A percentile compares a stretch with the other conserved stretches of the same genome.
Evolutionary conservation across 495 filamentous ascomycete species (phyloP).

Genomic region (Neurospora sp.): DNA sequence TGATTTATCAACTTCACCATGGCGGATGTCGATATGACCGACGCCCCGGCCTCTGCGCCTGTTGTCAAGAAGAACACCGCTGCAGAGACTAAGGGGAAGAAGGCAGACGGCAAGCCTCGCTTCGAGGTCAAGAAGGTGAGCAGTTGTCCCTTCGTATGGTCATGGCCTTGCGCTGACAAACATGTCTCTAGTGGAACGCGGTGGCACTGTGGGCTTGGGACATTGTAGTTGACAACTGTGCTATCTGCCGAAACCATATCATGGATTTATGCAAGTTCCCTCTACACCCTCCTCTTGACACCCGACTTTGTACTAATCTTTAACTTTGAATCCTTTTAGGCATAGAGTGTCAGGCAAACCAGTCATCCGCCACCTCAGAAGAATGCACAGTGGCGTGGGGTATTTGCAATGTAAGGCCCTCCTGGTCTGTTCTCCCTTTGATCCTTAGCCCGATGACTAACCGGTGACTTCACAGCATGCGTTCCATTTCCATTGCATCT

Average conservation of each 20-base stretch:
- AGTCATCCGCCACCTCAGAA: conserved; percentile 92
- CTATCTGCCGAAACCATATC: conserved; percentile 98
- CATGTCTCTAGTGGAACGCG: conserved; percentile 73
- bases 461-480: conserved; percentile 58
- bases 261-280: conserved; percentile 83
- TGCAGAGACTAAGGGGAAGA: conserved; percentile 39
- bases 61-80: conserved; percentile 47
- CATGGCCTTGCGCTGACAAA: conserved; percentile 9
- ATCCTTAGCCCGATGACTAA: conserved; percentile 3
- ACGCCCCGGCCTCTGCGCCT: conserved; percentile 51
- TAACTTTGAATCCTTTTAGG: conserved; percentile 36
- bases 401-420: conserved; percentile 81
- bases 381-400: conserved; percentile 99
- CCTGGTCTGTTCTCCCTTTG: not conserved
- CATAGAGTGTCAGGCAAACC: conserved; percentile 99
- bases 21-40: conserved; percentile 97
- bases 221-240: conserved; percentile 99
- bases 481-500: conserved; percentile 99
- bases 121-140: conserved; percentile 98
- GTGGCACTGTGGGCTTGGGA: conserved; percentile 99
- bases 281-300: not conserved
- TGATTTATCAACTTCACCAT: conserved; percentile 34
- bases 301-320: not conserved
- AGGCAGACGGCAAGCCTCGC: conserved; percentile 70
- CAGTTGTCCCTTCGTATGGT: not conserved